phyloP scores from a whole-genome alignment of 441 rosid genomes.

The Arabidopsis lyrata region DNA sequence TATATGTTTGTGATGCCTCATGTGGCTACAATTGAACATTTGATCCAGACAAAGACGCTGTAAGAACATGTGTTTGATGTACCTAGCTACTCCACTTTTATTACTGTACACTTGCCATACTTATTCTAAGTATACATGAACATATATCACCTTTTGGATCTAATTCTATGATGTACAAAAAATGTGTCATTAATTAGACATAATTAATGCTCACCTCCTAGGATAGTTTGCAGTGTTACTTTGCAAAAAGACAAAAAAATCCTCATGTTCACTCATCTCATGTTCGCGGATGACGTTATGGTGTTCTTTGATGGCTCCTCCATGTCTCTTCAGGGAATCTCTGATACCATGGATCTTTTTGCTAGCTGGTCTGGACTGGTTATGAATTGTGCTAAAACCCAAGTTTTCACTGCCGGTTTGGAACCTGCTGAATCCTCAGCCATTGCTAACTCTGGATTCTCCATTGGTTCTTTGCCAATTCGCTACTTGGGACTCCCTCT shows the following conservation, averaged over 20 bases:
- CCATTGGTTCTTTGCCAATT: no score
- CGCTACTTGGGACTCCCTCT: no score
- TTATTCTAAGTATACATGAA: not conserved
- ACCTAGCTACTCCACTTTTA: not conserved
- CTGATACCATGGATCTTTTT: no score
- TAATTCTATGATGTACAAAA: not conserved
- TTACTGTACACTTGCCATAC: not conserved
- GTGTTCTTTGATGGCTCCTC: no score
- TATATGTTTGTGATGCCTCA: conserved; percentile 9
- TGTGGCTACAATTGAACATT: conserved; percentile 28
- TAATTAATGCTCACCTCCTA: not conserved
- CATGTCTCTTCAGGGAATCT: no score
- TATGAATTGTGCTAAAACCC: no score
- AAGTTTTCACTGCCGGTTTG: no score
- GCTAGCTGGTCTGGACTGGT: no score
- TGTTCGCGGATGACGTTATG: no score
- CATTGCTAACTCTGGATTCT: no score
- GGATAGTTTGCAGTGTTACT: not conserved
- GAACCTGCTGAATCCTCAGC: no score
- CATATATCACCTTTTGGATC: conserved; percentile 1
- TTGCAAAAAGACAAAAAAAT: not conserved
- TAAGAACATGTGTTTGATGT: conserved; percentile 28
- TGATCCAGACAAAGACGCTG: conserved; percentile 20
- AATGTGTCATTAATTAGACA: not conserved
- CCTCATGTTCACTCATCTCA: no score